These are phyloP conservation scores for Suillus hirtellus DNA, from an alignment of 768 basidiomycete genomes.

Conservation along the genomic window DNA sequence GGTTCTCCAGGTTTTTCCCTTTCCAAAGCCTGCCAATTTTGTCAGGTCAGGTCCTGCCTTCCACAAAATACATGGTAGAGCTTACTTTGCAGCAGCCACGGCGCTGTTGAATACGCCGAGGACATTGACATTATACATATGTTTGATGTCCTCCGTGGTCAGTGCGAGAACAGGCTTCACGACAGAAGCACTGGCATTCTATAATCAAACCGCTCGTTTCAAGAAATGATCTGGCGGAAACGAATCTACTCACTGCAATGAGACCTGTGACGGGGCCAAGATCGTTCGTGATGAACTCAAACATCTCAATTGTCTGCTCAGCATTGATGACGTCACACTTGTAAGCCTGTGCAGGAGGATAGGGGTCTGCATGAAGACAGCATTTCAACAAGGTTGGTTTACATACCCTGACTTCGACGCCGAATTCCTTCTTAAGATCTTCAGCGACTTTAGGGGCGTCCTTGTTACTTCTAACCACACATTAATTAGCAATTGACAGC, in stretches of 20 bases:
- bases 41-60: not conserved
- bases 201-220: not conserved
- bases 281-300: constrained; percentile 50
- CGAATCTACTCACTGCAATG: constrained; percentile 45
- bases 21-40: constrained; percentile 44
- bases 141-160: constrained; percentile 52
- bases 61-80: not conserved
- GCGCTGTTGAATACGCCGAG: constrained; percentile 66
- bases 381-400: not conserved
- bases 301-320: constrained; percentile 42
- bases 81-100: constrained; percentile 56
- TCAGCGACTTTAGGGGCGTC: constrained; percentile 50
- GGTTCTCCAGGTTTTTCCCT: constrained; percentile 32
- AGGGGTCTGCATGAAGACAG: not conserved
- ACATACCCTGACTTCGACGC: constrained; percentile 40
- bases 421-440: constrained; percentile 47
- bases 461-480: constrained; percentile 40
- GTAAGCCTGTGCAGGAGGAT: constrained; percentile 44
- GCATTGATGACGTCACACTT: constrained; percentile 60
- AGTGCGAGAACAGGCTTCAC: constrained; percentile 63
- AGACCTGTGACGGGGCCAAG: constrained; percentile 51
- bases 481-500: not conserved
- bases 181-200: constrained; percentile 66
- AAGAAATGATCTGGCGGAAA: not conserved
- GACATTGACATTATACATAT: constrained; percentile 60